Conservation (phyloP, 352 stramenopile species). For the Phytopythium mirpurense region DNA sequence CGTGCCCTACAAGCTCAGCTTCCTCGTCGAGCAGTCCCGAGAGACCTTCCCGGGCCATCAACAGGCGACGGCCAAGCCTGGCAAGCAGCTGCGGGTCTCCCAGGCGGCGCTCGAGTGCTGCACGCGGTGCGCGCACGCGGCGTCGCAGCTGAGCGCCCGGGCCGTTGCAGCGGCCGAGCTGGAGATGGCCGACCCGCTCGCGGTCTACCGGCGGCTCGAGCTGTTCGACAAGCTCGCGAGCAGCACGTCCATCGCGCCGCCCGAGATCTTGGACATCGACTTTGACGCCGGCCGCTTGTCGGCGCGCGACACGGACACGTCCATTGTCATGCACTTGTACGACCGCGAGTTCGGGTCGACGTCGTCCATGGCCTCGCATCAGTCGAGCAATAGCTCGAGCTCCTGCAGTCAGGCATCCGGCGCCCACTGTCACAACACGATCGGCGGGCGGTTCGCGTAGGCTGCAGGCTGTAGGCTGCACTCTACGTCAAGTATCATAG, state of each 20-base stretch:
- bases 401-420: background rate
- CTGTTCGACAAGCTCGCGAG: slow-evolving; percentile 12
- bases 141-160: slow-evolving; percentile 23
- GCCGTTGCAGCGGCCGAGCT: slow-evolving; percentile 24
- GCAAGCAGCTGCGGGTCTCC: slow-evolving; percentile 8
- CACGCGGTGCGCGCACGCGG: slow-evolving; percentile 22
- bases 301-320: slow-evolving; percentile 1
- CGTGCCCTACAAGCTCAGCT: slow-evolving; percentile 22
- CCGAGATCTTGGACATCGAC: slow-evolving; percentile 7
- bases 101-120: slow-evolving; percentile 23
- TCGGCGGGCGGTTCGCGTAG: slow-evolving; percentile 4
- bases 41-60: background rate
- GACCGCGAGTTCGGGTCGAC: slow-evolving; percentile 5
- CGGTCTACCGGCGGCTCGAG: slow-evolving; percentile 17
- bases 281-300: slow-evolving; percentile 1
- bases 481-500: too few species aligned
- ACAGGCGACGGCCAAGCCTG: background rate
- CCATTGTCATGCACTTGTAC: slow-evolving; percentile 2
- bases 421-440: background rate
- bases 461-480: background rate
- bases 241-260: slow-evolving; percentile 6
- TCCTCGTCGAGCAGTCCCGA: slow-evolving; percentile 9
- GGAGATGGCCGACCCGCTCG: slow-evolving; percentile 10
- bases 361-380: background rate
- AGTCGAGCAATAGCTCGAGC: slow-evolving; percentile 2